Percentiles rank a stretch among this genome's conserved stretches.
phyloP scores from a whole-genome alignment of 2,329 filamentous ascomycete genomes.

The Coniochaeta hoffmannii region DNA sequence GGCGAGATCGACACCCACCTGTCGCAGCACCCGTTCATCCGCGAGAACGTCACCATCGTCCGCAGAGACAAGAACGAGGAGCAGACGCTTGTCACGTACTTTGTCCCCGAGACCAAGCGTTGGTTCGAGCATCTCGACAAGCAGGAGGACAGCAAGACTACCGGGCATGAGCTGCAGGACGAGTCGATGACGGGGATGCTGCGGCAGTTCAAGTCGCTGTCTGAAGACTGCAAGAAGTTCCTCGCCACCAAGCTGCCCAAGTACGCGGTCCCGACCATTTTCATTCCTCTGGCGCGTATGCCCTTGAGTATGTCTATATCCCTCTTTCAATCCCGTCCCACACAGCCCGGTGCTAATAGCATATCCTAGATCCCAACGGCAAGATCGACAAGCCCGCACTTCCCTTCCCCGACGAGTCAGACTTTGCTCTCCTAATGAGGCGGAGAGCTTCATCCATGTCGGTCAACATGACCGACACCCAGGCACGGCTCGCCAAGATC shows the following conservation, averaged over 20 bases:
- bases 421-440: constrained; percentile 20
- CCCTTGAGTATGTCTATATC: constrained; percentile 10
- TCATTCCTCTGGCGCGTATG: constrained; percentile 22
- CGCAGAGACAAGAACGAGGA: constrained; percentile 80
- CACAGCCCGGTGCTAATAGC: neutral
- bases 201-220: constrained; percentile 27
- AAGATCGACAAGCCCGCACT: constrained; percentile 75
- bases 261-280: constrained; percentile 26
- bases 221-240: constrained; percentile 38
- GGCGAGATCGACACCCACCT: constrained; percentile 44
- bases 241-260: constrained; percentile 35
- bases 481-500: constrained; percentile 59
- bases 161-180: neutral
- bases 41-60: constrained; percentile 81
- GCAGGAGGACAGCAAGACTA: constrained; percentile 17
- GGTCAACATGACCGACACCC: constrained; percentile 39
- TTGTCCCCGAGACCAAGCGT: constrained; percentile 71
- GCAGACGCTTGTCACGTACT: constrained; percentile 77
- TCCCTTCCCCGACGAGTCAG: constrained; percentile 70
- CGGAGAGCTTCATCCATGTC: neutral
- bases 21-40: constrained; percentile 63
- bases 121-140: constrained; percentile 63
- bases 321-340: neutral
- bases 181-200: constrained; percentile 17
- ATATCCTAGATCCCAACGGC: constrained; percentile 56